Evolutionary conservation across 1,284 basidiomycete genomes (phyloP).

Genomic region (Pseudozyma sp.): DNA sequence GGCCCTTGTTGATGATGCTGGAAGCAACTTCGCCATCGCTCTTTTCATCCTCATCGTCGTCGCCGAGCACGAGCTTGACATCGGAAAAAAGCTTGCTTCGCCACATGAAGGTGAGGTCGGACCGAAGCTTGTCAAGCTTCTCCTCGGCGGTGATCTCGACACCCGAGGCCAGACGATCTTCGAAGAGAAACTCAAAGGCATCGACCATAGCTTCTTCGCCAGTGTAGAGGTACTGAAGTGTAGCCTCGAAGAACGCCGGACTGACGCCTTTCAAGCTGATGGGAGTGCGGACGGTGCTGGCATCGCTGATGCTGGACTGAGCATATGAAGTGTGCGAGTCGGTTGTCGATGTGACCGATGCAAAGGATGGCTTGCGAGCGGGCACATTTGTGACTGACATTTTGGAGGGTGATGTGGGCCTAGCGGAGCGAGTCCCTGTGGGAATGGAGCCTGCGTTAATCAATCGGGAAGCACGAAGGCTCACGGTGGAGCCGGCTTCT

Average conservation of each 20-base stretch:
- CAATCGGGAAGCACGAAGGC: conserved; percentile 21
- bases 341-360: conserved; percentile 23
- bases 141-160: conserved; percentile 75
- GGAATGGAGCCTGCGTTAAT: conserved; percentile 14
- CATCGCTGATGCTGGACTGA: conserved; percentile 34
- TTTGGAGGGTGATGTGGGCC: conserved; percentile 17
- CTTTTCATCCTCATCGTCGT: conserved; percentile 34
- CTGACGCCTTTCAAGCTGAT: conserved; percentile 50
- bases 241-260: conserved; percentile 56
- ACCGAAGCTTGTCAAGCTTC: conserved; percentile 83
- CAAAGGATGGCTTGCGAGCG: conserved; percentile 35
- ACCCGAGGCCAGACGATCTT: conserved; percentile 47
- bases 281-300: conserved; percentile 51
- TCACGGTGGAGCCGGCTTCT: conserved; percentile 25
- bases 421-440: not conserved
- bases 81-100: conserved; percentile 63
- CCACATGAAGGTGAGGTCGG: conserved; percentile 65
- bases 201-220: conserved; percentile 58
- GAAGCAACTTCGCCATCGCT: not conserved
- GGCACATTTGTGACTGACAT: conserved; percentile 6
- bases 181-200: conserved; percentile 59
- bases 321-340: conserved; percentile 26
- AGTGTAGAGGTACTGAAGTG: conserved; percentile 61
- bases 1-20: not conserved
- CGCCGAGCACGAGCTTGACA: conserved; percentile 55